These are phyloP conservation scores for Gossypium lobatum DNA, from an alignment of 441 rosid species.

Conservation along the genomic window DNA sequence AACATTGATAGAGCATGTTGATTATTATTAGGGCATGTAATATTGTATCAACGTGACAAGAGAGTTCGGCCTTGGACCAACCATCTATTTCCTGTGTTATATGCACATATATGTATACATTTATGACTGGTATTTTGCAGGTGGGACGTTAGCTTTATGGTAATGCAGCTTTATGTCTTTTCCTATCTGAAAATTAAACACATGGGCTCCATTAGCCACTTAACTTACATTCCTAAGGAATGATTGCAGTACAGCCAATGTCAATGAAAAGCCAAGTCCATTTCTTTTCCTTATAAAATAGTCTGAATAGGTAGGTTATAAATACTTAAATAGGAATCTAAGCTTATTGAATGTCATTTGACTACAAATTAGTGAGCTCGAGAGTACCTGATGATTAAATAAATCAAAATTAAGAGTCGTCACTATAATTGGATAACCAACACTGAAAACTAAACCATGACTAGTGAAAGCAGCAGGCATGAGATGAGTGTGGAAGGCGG, in stretches of 20 bases:
- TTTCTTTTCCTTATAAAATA: neutral
- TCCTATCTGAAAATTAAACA: neutral
- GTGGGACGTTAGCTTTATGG: neutral
- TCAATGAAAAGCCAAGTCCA: neutral
- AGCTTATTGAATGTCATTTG: neutral
- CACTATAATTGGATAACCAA: neutral
- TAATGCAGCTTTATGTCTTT: slow-evolving; percentile 10
- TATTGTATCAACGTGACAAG: neutral
- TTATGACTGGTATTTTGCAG: neutral
- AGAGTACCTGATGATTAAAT: neutral
- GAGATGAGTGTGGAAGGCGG: neutral
- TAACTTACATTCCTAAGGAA: neutral
- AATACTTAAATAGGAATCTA: neutral
- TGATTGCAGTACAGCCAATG: neutral
- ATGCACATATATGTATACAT: neutral
- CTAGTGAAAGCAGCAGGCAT: neutral
- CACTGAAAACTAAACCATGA: neutral
- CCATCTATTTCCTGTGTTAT: neutral
- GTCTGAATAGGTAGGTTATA: neutral
- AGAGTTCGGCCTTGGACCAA: neutral
- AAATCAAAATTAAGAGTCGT: neutral
- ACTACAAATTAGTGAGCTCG: too few relatives aligned
- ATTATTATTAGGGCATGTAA: neutral
- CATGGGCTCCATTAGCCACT: neutral
- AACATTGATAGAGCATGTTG: too few relatives aligned